These are phyloP conservation scores for Echinosophora koreensis DNA, from an alignment of 306 rosid species.

Conservation along the genomic window DNA sequence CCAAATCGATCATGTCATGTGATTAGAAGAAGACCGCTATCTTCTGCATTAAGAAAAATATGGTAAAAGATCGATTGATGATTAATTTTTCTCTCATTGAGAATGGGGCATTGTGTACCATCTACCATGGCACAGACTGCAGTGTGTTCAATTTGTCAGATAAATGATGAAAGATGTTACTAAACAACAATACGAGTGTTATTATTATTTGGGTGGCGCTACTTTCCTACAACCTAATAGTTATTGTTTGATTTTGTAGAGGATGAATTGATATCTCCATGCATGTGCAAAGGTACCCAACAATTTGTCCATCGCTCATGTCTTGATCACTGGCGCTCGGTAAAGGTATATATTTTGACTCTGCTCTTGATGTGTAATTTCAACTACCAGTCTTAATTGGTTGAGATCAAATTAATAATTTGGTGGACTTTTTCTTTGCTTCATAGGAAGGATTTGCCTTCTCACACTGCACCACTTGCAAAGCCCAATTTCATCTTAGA, in stretches of 20 bases:
- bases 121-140: background rate
- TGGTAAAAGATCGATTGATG: constrained; percentile 14
- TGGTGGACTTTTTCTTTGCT: constrained; percentile 34
- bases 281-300: constrained; percentile 99
- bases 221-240: constrained; percentile 38
- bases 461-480: constrained; percentile 99
- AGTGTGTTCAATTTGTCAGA: background rate
- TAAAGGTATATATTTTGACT: constrained; percentile 64
- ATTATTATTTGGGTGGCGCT: constrained; percentile 1
- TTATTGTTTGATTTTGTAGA: constrained; percentile 57
- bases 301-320: constrained; percentile 98
- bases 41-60: background rate
- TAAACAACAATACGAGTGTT: constrained; percentile 19
- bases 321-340: constrained; percentile 99
- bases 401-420: constrained; percentile 37
- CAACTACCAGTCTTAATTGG: constrained; percentile 31
- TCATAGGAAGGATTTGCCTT: constrained; percentile 96
- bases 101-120: background rate
- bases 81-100: background rate
- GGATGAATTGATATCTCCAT: constrained; percentile 95
- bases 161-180: constrained; percentile 20
- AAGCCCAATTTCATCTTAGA: constrained; percentile 93
- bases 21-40: constrained; percentile 19
- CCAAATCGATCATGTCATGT: constrained; percentile 38
- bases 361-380: constrained; percentile 38